Base-by-base conservation (phyloP, 805 yeast species). In the Monosporozyma aerobia region DNA sequence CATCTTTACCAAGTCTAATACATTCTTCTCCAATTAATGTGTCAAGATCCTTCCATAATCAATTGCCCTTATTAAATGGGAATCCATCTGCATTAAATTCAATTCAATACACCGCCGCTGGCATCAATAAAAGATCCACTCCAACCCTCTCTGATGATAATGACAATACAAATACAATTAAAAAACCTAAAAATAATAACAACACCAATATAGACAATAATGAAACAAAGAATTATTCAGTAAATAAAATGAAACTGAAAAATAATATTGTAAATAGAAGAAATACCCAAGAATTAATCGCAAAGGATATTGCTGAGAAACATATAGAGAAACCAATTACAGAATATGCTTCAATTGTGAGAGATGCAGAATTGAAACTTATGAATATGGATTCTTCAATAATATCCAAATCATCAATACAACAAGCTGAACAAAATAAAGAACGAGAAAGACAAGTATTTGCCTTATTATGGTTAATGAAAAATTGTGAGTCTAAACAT, bases 381-480 rank as follows among this genome's bases (percentile, higher is more conserved):
- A 51, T 63, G n/a, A 61, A 63, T 47, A 60, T 64, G 62, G 65
- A 65, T 45, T 56, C 69, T 2, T 57, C 66, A 32, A 56, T 62
- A 8, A 63, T 63, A 30, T 54, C 65, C 19, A 62, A 65, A 55
- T 56, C 69, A 11, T 56, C 63, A 14, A 57, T 63, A 30, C 68
- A 60, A 50, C 51, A 57, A 52, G 65, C 65, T 51, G 72, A 72
- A 56, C 69, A 65, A 49, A 62, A 59, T 32, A 73, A 73, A 48
- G 88, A 84, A 59, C 73, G 80, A 53, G 85, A 81, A 61, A 76
- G 83, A 51, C 97, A 88, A 65, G 73, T 87, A 1, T 87, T 87
- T 67, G 96, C 90, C 11, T 77, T 88, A 79, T 79, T 85, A 2
- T 87, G 95, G 87, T 72, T 90, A 44, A 73, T 84, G 69, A 80